These are phyloP conservation scores for Phytopythium helicoides DNA, from an alignment of 352 stramenopile genomes.

Conservation along the genomic window DNA sequence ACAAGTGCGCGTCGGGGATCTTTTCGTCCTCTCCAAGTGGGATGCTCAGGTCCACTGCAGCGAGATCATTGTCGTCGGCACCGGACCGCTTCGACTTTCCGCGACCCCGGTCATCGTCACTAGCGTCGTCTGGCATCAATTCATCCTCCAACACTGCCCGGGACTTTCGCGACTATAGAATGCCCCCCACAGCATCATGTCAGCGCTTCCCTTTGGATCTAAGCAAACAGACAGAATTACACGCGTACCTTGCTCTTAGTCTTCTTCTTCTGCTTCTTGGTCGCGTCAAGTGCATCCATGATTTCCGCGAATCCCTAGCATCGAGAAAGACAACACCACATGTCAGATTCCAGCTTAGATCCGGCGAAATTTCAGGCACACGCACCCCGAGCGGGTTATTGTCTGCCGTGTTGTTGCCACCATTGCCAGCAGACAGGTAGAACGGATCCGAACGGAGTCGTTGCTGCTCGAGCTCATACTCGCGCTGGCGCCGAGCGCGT, in stretches of 20 bases:
- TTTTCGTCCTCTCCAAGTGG: constrained; percentile 74
- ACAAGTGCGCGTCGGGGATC: constrained; percentile 81
- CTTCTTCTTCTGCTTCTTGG: constrained; percentile 66
- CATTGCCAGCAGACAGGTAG: constrained; percentile 62
- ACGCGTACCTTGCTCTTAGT: constrained; percentile 56
- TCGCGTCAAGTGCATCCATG: constrained; percentile 69
- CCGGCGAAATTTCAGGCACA: constrained; percentile 5
- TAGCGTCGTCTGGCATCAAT: constrained; percentile 77
- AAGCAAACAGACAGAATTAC: not conserved
- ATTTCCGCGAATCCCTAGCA: constrained; percentile 78
- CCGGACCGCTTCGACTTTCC: constrained; percentile 39
- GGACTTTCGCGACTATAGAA: constrained; percentile 38
- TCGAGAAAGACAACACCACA: constrained; percentile 2
- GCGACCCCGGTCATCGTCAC: constrained; percentile 61
- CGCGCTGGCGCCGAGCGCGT: constrained; percentile 35
- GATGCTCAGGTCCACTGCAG: constrained; percentile 74
- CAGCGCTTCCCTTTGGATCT: not conserved
- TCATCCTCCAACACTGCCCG: constrained; percentile 67
- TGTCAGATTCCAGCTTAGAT: constrained; percentile 2
- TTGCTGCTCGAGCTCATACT: constrained; percentile 57
- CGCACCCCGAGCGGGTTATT: constrained; percentile 11
- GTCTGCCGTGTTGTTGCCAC: constrained; percentile 29
- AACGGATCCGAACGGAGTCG: constrained; percentile 77
- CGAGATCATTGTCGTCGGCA: constrained; percentile 50
- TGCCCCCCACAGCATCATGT: not conserved